These are phyloP conservation scores for Nakazawaea ishiwadae DNA, from an alignment of 805 yeast species.

Conservation along the genomic window DNA sequence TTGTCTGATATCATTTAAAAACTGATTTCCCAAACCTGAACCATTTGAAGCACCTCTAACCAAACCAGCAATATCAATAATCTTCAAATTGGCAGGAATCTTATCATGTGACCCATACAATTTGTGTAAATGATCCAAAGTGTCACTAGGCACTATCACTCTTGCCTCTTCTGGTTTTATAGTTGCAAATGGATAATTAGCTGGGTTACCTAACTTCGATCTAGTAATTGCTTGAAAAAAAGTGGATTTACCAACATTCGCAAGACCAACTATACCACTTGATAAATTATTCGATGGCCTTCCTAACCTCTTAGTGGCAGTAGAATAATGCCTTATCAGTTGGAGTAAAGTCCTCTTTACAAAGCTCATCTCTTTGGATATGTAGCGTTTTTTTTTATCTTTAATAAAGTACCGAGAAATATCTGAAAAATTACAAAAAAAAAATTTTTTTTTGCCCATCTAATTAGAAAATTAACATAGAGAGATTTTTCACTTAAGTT, in stretches of 20 bases:
- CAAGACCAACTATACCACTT: constrained; percentile 92
- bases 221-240: constrained; percentile 96
- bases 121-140: constrained; percentile 72
- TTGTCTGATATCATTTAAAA: constrained; percentile 92
- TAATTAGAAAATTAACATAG: no score
- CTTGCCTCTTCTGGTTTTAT: constrained; percentile 98
- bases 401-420: no score
- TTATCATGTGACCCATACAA: constrained; percentile 78
- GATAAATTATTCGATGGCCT: constrained; percentile 37
- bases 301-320: constrained; percentile 19
- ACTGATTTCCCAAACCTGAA: constrained; percentile 97
- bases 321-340: background rate
- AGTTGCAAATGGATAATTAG: constrained; percentile 97
- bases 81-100: constrained; percentile 89
- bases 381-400: no score
- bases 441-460: no score
- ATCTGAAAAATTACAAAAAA: no score
- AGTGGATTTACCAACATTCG: constrained; percentile 93
- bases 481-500: background rate
- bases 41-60: constrained; percentile 96
- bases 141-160: constrained; percentile 86
- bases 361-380: background rate
- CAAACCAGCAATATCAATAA: constrained; percentile 96
- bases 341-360: background rate
- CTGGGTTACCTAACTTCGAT: constrained; percentile 92